Base-by-base conservation (phyloP, 305 asterid genomes). In the Fraxinus greggii region DNA sequence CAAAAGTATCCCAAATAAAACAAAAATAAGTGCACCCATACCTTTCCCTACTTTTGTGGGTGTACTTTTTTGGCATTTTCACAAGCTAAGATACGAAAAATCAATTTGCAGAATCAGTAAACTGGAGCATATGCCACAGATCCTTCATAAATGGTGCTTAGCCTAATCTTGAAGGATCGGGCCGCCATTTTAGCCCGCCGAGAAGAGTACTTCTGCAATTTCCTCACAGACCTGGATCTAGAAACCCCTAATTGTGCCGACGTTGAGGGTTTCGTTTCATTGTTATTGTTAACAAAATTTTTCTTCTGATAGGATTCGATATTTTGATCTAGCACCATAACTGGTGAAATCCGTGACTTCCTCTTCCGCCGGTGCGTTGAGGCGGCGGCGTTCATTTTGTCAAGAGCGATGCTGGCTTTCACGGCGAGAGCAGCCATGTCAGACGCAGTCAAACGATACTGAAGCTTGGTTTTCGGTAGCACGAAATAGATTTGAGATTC, bases 141-240 rank as follows among this genome's bases (percentile, higher is more conserved):
- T 77, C 92, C 95, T 88, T 93, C 97, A 36, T 89, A 85, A 42
- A 93, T 93, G 7, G 97, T 93, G 70, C 85, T 81, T 3, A 91
- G 90, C 82, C 77, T 86, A 26, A 88, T 75, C 67, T 80, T 85
- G 85, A 88, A 89, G 3, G 95, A 91, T 40, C 89, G 88, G 65
- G 88, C 92, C 0, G 93, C 93, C 82, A 88, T 79, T 85, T 91
- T 93, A 15, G 92, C 94, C 78, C 93, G 85, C 5, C 85, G 84
- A 0, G 93, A 91, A 31, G 94, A 87, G 63, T 59, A 78, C 79
- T 89, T 86, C 26, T 88, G 90, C 85, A 88, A 23, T 80, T 88
- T 91, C 78, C 86, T 88, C 79, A 82, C 76, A 5, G 97, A 90
- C 10, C 92, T 85, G 12, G 93, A 90, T 83, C 89, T 88, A 69